Percentiles rank a stretch among this genome's conserved stretches.
These are phyloP conservation scores for Phaeoacremonium minimum DNA, from an alignment of 2,329 filamentous ascomycete genomes.

Conservation along the genomic window DNA sequence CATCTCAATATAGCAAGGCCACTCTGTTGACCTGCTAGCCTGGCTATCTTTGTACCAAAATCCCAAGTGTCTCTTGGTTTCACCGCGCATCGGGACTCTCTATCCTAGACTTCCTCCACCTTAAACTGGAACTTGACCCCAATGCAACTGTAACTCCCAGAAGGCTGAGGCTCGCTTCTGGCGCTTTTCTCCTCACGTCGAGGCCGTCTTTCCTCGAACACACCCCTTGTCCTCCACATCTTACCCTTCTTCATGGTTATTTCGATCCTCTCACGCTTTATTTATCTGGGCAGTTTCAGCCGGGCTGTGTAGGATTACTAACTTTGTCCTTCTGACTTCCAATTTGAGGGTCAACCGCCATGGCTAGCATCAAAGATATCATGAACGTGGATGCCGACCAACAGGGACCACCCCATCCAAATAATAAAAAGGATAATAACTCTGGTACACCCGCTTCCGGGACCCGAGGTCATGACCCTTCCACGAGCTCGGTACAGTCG, in stretches of 20 bases:
- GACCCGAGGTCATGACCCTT: conserved; percentile 28
- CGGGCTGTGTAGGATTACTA: conserved; percentile 41
- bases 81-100: conserved; percentile 29
- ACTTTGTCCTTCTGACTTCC: conserved; percentile 36
- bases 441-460: conserved; percentile 29
- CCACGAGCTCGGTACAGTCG: conserved; percentile 25
- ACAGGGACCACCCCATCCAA: conserved; percentile 26
- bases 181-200: conserved; percentile 10
- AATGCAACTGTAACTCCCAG: conserved; percentile 22
- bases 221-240: conserved; percentile 14
- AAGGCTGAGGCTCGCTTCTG: conserved; percentile 27
- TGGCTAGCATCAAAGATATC: conserved; percentile 53
- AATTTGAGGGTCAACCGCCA: conserved; percentile 35
- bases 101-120: conserved; percentile 19
- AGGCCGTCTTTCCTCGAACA: conserved; percentile 10
- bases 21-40: conserved; percentile 25
- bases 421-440: conserved; percentile 40
- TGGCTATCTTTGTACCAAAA: conserved; percentile 23
- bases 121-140: conserved; percentile 15
- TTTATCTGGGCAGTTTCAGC: conserved; percentile 28
- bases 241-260: conserved; percentile 21
- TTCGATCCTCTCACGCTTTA: conserved; percentile 24
- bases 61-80: conserved; percentile 27
- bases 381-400: conserved; percentile 52
- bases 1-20: conserved; percentile 37